phyloP scores from a whole-genome alignment of 352 stramenopile genomes.

The Phytophthora sp. region DNA sequence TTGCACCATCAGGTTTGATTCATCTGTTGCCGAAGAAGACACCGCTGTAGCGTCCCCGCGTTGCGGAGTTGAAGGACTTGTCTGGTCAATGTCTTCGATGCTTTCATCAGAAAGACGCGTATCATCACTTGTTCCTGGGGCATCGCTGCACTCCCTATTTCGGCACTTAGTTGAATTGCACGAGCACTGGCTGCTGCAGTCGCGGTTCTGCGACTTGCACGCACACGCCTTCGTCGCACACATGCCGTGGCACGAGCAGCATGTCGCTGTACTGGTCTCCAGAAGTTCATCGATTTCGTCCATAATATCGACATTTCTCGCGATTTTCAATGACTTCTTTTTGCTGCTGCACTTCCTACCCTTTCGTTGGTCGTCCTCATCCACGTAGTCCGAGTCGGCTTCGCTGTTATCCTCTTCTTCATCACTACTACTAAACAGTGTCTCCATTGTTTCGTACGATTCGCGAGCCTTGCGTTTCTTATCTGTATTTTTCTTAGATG shows the following conservation, averaged over 20 bases:
- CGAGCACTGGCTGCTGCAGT: slow-evolving; percentile 53
- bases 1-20: background rate
- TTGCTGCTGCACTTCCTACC: slow-evolving; percentile 4
- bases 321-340: background rate
- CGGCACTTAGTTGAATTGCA: slow-evolving; percentile 66
- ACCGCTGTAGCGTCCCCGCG: background rate
- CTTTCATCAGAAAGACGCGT: background rate
- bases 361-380: slow-evolving; percentile 38
- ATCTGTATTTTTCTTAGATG: slow-evolving; percentile 41
- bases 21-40: background rate
- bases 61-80: slow-evolving; percentile 7
- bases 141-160: slow-evolving; percentile 31
- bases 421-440: slow-evolving; percentile 58
- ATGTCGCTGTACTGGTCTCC: slow-evolving; percentile 38
- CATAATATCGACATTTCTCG: slow-evolving; percentile 34
- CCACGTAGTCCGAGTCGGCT: slow-evolving; percentile 74
- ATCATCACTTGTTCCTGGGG: background rate
- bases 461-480: slow-evolving; percentile 44
- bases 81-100: background rate
- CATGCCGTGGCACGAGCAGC: slow-evolving; percentile 76
- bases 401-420: slow-evolving; percentile 60
- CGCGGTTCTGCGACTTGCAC: slow-evolving; percentile 52
- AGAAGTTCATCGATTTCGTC: slow-evolving; percentile 68
- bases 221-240: slow-evolving; percentile 75
- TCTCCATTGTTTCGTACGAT: slow-evolving; percentile 52